Evolutionary conservation across 306 rosid species (phyloP), one percentile per base, ranked within the genome.

Genomic region (Psophocarpus tetragonolobus): DNA sequence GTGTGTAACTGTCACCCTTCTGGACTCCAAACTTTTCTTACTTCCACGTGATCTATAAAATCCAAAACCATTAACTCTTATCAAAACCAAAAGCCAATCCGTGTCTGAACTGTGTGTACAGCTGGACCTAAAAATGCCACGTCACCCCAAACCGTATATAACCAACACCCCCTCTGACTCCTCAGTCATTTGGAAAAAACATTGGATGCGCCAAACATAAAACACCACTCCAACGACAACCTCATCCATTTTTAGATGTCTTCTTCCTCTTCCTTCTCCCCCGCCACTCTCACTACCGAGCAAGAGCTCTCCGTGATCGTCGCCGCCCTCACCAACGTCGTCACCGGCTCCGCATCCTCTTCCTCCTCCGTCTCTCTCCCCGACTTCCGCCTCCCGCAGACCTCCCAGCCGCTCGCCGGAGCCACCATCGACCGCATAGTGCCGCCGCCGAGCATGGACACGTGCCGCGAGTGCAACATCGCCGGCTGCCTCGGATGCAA

Each of bases 251-350:
- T 15, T 21, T 4, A 17, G 1, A 89, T 90, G 96, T 80, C 81
- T 5, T 81, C 81, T 35, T 56, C 83, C 32, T 58, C 56, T 6
- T 45, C 61, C 33, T 15, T 41, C 15, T 12, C 64, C 15, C 20
- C 29, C 4, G 9, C 58, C 1, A 69, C 84, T 14, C 87, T 95
- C 76, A 74, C 93, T 20, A 26, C 68, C 11, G 97, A 91, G 0
- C 91, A 95, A 44, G 99, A 95, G 51, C 60, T 77, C 76, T 79
- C 96, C 21, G 84, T 91, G 71, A 95, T 92, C 30, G 98, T 95
- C 70, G 62, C 86, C 48, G 73, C 98, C 15, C 92, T 95, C 53
- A 87, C 91, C 41, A 87, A 91, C 80, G 97, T 95, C 15, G 74
- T 91, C 42, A n/a, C 93, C 32, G 99, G 97, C 38, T 78, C 86